Base-by-base conservation (phyloP, 768 basidiomycete species). In the Leccinum truebloodii region DNA sequence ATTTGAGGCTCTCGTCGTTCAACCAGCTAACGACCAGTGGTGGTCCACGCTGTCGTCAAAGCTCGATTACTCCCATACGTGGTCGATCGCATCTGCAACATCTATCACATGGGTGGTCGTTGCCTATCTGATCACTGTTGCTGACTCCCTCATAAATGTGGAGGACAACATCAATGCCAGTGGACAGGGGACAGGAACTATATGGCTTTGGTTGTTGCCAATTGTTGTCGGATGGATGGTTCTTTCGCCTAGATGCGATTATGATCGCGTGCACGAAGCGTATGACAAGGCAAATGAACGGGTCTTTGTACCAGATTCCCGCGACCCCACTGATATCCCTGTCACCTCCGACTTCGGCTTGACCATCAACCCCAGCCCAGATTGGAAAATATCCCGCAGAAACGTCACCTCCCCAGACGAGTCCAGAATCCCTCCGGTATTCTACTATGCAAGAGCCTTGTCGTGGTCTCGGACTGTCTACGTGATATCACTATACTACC, bases 191-290 rank as follows among this genome's bases (percentile, higher is more conserved):
- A 75, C 77, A 8, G 79, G 76, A 6, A 74, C 76, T 1, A 65
- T 76, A 16, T 82, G 78, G 79, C 63, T 81, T 6, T 82, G 79
- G 78, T 69, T 81, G 26, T 39, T 81, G 8, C 73, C 80, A 0
- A 62, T 81, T 3, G 74, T 79, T 8, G 64, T 76, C 5, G 76
- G 78, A 6, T 81, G 79, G 76, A 63, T 80, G 8, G 70, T 78
- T 50, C 60, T 80, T 7, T 76, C 78, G 0, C 78, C 79, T 0
- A 75, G 79, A 57, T 77, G 76, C 54, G 76, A 79, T 60, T 68
- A 70, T 3, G 37, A 46, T 2, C 73, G 76, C 10, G 67, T 80
- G 20, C 56, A 60, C 3, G 54, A 61, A 4, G 65, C 62, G n/a
- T 68, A 63, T 26, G 3, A 59, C 28, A 60, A 53, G 52, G 67